phyloP scores from a whole-genome alignment of 768 basidiomycete species.

The Astraeus odoratus region DNA sequence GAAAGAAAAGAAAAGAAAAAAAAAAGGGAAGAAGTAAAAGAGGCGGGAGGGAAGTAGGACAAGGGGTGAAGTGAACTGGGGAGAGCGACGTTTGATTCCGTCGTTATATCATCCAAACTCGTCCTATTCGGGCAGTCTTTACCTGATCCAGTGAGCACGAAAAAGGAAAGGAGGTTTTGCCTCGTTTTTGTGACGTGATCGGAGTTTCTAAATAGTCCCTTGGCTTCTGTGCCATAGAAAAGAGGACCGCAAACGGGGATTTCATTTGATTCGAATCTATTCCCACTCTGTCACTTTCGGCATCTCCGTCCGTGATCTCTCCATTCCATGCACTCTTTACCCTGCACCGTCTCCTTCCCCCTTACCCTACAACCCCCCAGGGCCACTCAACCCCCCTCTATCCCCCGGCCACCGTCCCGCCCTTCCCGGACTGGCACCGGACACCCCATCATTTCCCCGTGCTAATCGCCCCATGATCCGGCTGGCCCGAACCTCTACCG shows the following conservation, averaged over 20 bases:
- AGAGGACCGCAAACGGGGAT: slow-evolving; percentile 11
- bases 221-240: slow-evolving; percentile 7
- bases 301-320: neutral
- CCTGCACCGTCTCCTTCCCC: slow-evolving; percentile 7
- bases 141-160: slow-evolving; percentile 9
- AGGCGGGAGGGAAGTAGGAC: slow-evolving; percentile 29
- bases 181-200: slow-evolving; percentile 24
- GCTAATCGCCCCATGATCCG: neutral
- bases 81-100: slow-evolving; percentile 21
- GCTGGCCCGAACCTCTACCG: neutral
- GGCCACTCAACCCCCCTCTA: slow-evolving; percentile 3
- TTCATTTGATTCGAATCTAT: slow-evolving; percentile 20
- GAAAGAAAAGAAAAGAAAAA: slow-evolving; percentile 17
- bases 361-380: slow-evolving; percentile 8
- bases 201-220: slow-evolving; percentile 28
- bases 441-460: neutral
- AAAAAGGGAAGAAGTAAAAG: slow-evolving; percentile 26
- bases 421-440: neutral
- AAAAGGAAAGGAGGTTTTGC: slow-evolving; percentile 19
- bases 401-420: neutral
- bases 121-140: neutral
- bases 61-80: slow-evolving; percentile 15
- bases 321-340: slow-evolving; percentile 1
- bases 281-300: slow-evolving; percentile 13
- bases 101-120: slow-evolving; percentile 24